Percentiles rank a stretch among this genome's conserved stretches.
These are phyloP conservation scores for Domatiomyces globalis DNA, from an alignment of 2,329 filamentous ascomycete genomes.

Conservation along the genomic window DNA sequence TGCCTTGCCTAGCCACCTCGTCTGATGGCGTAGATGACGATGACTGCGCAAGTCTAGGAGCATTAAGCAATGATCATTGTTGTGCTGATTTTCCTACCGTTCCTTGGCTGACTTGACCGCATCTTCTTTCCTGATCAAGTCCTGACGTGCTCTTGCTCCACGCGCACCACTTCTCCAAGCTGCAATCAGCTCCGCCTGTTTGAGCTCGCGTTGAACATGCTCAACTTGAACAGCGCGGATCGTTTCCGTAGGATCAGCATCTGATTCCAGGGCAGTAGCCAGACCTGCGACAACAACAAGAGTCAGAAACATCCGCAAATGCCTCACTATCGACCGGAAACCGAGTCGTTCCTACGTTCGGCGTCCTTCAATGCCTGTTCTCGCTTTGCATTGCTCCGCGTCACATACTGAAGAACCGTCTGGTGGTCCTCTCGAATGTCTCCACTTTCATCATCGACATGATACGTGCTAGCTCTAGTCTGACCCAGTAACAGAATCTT, in stretches of 20 bases:
- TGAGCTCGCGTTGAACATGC: conserved; percentile 48
- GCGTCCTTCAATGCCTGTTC: conserved; percentile 46
- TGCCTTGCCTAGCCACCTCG: conserved; percentile 8
- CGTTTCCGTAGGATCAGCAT: conserved; percentile 41
- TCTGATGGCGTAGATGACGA: neutral
- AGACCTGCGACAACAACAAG: conserved; percentile 22
- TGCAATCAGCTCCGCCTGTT: conserved; percentile 59
- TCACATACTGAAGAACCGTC: conserved; percentile 53
- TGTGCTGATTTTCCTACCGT: conserved; percentile 28
- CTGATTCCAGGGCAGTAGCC: conserved; percentile 44
- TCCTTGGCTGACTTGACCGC: conserved; percentile 44
- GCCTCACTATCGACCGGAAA: neutral
- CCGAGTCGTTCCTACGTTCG: conserved; percentile 34
- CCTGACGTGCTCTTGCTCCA: conserved; percentile 63
- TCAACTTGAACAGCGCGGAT: conserved; percentile 50
- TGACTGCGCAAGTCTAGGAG: neutral
- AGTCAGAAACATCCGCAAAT: neutral
- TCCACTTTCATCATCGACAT: too few species aligned
- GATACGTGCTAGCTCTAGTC: conserved; percentile 27
- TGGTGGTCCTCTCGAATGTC: conserved; percentile 20
- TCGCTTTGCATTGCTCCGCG: conserved; percentile 36
- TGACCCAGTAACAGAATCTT: conserved; percentile 58
- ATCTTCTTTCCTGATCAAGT: conserved; percentile 54
- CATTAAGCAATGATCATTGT: neutral
- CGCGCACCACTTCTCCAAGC: conserved; percentile 59